phyloP scores from a whole-genome alignment of 1,284 basidiomycete genomes.

The Trichosporon asahii region DNA sequence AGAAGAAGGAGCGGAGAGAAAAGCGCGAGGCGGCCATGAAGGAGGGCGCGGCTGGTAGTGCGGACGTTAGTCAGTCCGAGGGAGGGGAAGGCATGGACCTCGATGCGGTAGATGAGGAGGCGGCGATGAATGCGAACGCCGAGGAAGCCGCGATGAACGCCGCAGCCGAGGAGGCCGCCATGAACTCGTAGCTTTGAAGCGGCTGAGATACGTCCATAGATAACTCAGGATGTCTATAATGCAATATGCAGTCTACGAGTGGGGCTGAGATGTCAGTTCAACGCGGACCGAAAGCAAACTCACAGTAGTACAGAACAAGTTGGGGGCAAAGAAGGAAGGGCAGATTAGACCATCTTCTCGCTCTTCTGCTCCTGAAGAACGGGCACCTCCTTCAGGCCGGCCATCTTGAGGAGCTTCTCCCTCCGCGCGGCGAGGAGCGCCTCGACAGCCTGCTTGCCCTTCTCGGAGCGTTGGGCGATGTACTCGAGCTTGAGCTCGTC shows the following conservation, averaged over 20 bases:
- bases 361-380: not conserved
- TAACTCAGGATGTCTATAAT: constrained; percentile 11
- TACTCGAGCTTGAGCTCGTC: constrained; percentile 49
- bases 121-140: constrained; percentile 14
- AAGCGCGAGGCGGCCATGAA: constrained; percentile 18
- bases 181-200: constrained; percentile 20
- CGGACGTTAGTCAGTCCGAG: constrained; percentile 9
- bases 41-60: constrained; percentile 11
- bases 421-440: constrained; percentile 30
- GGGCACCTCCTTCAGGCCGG: constrained; percentile 31
- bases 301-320: not conserved
- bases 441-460: constrained; percentile 39
- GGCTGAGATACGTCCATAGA: constrained; percentile 6
- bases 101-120: constrained; percentile 1
- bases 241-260: constrained; percentile 19
- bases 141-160: constrained; percentile 22
- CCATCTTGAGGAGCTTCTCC: constrained; percentile 33
- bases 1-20: constrained; percentile 18
- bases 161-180: constrained; percentile 27
- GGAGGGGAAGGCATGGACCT: not conserved
- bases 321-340: not conserved
- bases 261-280: not conserved
- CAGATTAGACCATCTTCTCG: not conserved
- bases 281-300: not conserved
- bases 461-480: constrained; percentile 45